These are phyloP conservation scores for Galium porrigens DNA, from an alignment of 305 asterid species.

Conservation along the genomic window DNA sequence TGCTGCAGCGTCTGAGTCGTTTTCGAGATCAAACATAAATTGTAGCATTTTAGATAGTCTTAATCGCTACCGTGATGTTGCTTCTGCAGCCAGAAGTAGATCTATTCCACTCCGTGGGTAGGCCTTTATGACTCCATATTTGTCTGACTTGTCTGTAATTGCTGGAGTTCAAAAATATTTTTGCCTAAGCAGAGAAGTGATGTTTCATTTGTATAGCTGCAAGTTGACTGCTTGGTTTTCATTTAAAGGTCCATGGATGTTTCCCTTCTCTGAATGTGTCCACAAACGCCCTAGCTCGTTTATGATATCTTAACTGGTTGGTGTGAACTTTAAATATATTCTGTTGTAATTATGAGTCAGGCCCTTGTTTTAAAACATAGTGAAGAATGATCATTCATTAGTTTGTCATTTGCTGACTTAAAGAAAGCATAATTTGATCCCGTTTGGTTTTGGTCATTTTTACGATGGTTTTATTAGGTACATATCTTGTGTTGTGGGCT, in stretches of 20 bases:
- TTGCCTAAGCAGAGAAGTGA: neutral
- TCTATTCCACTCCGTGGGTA: conserved; percentile 81
- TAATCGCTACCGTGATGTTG: conserved; percentile 57
- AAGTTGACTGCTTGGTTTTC: neutral
- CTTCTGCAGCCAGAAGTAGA: conserved; percentile 50
- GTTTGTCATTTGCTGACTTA: neutral
- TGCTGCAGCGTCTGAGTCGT: conserved; percentile 88
- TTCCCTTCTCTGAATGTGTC: neutral
- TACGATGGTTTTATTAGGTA: conserved; percentile 32
- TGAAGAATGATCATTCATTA: neutral
- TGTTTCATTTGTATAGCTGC: neutral
- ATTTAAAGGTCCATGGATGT: neutral
- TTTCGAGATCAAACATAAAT: conserved; percentile 62
- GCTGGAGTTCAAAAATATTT: neutral
- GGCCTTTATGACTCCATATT: conserved; percentile 14
- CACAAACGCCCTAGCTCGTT: neutral
- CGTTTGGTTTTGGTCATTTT: neutral
- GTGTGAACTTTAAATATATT: neutral
- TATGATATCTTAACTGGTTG: neutral
- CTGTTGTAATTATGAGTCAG: neutral
- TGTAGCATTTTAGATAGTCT: conserved; percentile 75
- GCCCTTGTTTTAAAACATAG: neutral
- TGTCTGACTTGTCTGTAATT: neutral
- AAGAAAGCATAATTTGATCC: neutral
- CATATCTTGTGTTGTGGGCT: conserved; percentile 76